phyloP scores from a whole-genome alignment of 2,329 filamentous ascomycete genomes.

The Cercospora zeina region DNA sequence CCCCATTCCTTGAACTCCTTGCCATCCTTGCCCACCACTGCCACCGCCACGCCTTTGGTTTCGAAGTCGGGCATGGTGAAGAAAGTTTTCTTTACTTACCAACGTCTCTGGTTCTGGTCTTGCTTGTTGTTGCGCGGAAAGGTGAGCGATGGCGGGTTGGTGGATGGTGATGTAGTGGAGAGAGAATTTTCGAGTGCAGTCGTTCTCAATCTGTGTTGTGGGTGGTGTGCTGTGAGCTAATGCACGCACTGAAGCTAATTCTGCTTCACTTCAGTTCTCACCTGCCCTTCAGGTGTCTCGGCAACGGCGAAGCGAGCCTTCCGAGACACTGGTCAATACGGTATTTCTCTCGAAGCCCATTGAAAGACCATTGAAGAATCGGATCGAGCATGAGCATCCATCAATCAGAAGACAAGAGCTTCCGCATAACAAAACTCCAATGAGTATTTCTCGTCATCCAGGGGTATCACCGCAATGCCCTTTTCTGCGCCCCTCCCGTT shows the following conservation, averaged over 20 bases:
- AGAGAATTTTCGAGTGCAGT: not conserved
- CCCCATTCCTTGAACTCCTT: conserved; percentile 18
- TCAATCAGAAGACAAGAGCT: too few species aligned
- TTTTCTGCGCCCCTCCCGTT: not conserved
- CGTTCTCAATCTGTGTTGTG: not conserved
- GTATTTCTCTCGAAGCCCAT: too few species aligned
- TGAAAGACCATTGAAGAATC: too few species aligned
- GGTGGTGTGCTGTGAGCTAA: not conserved
- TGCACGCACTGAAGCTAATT: not conserved
- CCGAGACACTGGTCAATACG: not conserved
- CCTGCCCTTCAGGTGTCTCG: not conserved
- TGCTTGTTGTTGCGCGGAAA: too few species aligned
- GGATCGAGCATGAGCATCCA: too few species aligned
- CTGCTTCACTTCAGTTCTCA: conserved; percentile 3
- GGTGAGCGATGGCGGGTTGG: not conserved
- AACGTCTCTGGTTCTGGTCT: not conserved
- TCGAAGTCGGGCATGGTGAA: conserved; percentile 4
- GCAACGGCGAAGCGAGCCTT: not conserved
- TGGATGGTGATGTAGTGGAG: not conserved
- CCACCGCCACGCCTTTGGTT: conserved; percentile 9
- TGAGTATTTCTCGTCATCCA: not conserved
- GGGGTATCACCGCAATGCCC: conserved; percentile 13
- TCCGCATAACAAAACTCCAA: not conserved
- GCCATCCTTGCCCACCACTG: conserved; percentile 11
- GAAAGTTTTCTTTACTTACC: not conserved